A percentile compares a stretch with the other conserved stretches of the same genome.
phyloP scores from a whole-genome alignment of 2,329 filamentous ascomycete species.

The Sclerotinia subarctica region DNA sequence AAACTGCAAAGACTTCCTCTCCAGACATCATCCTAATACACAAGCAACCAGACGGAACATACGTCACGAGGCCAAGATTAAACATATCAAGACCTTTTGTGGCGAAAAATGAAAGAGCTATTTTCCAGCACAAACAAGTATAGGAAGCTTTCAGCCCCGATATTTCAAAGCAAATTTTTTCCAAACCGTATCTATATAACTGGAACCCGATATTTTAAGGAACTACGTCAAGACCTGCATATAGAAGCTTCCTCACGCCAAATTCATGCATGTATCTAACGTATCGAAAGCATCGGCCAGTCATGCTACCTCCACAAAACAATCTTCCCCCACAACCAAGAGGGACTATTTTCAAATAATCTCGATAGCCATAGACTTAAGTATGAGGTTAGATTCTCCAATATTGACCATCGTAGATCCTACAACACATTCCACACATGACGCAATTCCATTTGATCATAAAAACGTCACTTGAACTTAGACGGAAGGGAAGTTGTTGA shows the following conservation, averaged over 20 bases:
- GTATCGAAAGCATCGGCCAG: no score
- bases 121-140: background rate
- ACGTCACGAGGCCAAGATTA: no score
- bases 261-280: background rate
- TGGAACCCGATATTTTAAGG: background rate
- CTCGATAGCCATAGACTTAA: no score
- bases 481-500: no score
- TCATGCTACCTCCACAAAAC: background rate
- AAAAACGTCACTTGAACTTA: no score
- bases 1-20: no score
- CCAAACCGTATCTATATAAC: background rate
- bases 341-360: no score
- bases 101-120: background rate
- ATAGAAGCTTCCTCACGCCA: background rate
- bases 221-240: background rate
- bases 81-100: no score
- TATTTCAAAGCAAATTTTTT: background rate
- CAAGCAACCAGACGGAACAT: no score
- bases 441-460: no score
- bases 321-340: background rate
- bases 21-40: no score
- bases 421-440: background rate
- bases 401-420: background rate
- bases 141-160: background rate
- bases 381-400: no score